Conservation (phyloP, 176 grass and related monocot species). For the Pharus latifolius region DNA sequence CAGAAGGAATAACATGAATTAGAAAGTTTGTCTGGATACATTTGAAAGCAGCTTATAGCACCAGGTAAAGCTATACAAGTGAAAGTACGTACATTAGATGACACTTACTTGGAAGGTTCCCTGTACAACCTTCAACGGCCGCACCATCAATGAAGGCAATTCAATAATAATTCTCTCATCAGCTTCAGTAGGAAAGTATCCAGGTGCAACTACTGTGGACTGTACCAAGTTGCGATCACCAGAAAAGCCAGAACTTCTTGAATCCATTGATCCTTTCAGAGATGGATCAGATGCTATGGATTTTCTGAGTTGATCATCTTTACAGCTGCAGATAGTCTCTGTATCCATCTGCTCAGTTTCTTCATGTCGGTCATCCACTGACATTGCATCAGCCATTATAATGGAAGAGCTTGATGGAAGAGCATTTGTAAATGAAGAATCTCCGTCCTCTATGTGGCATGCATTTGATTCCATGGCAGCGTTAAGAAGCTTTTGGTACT, state of each 20-base stretch:
- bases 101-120: constrained; percentile 97
- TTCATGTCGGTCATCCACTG: constrained; percentile 52
- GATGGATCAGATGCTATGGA: constrained; percentile 33
- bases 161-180: constrained; percentile 85
- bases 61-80: constrained; percentile 14
- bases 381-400: constrained; percentile 55
- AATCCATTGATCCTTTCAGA: constrained; percentile 53
- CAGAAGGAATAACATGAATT: not conserved
- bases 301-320: constrained; percentile 49
- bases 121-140: constrained; percentile 75
- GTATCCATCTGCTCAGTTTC: constrained; percentile 45
- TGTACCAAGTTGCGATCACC: constrained; percentile 61
- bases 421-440: constrained; percentile 24
- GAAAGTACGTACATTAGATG: constrained; percentile 44
- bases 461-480: constrained; percentile 30
- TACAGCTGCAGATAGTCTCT: constrained; percentile 38
- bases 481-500: constrained; percentile 46
- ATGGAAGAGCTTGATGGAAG: constrained; percentile 58
- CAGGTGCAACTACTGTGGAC: constrained; percentile 55
- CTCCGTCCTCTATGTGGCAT: constrained; percentile 21
- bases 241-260: constrained; percentile 63
- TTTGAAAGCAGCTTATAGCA: constrained; percentile 22
- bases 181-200: constrained; percentile 48
- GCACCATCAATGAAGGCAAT: constrained; percentile 77
- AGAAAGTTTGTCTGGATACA: not conserved